A percentile compares a stretch with the other conserved stretches of the same genome.
Evolutionary conservation across 2,329 filamentous ascomycete species (phyloP).

Genomic region (Cordyceps fumosorosea): DNA sequence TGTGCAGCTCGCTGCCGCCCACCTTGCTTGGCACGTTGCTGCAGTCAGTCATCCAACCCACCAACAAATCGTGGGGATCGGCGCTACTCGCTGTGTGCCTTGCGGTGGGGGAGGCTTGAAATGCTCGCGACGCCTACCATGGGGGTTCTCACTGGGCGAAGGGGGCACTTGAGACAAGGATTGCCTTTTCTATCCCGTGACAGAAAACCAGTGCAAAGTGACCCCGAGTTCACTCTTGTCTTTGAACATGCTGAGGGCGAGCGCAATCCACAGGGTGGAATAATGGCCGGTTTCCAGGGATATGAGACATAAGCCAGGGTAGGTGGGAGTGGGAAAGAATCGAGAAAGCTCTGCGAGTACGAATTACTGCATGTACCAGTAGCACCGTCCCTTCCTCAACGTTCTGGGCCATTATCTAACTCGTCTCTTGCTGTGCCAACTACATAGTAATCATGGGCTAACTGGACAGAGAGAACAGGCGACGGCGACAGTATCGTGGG

Average conservation of each 20-base stretch:
- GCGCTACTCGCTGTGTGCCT: background rate
- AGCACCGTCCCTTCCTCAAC: background rate
- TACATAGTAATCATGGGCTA: too few species aligned
- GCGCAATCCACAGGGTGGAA: background rate
- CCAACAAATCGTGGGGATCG: background rate
- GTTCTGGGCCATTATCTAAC: too few species aligned
- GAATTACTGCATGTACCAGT: too few species aligned
- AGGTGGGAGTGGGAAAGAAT: background rate
- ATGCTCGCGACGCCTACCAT: too few species aligned
- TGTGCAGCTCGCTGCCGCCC: too few species aligned
- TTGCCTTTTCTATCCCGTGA: background rate
- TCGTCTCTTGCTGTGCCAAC: too few species aligned
- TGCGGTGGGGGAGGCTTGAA: too few species aligned
- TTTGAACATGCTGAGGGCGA: background rate
- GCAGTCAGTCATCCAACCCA: background rate
- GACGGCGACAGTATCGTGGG: background rate
- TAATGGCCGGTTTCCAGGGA: background rate
- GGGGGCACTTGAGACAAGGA: background rate
- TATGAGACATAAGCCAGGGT: background rate
- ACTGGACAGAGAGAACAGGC: too few species aligned
- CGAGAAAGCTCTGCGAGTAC: background rate
- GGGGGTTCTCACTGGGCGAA: too few species aligned
- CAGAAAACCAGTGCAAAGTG: background rate
- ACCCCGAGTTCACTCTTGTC: background rate
- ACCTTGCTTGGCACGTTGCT: too few species aligned